Base-by-base conservation (phyloP, 208 protist genomes). In the Kentomonas sorsogonicus region DNA sequence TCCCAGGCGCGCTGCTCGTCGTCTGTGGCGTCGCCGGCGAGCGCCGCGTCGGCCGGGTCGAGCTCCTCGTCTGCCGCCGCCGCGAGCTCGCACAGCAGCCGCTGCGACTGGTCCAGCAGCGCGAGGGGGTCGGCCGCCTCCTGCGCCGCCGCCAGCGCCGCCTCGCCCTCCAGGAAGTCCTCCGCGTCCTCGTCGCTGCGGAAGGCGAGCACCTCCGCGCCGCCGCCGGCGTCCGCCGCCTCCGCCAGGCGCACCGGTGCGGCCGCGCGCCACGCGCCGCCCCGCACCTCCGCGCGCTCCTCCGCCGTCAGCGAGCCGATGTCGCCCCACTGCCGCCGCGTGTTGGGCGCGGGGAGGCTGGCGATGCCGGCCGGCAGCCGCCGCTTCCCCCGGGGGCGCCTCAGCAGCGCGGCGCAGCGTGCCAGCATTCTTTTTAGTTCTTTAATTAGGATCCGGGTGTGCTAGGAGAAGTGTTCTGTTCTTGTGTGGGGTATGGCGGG, bases 61-160 rank as follows among this genome's bases (percentile, higher is more conserved):
- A 90, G 15, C 58, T 93, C 86, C 29, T 72, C 71, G 54, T 85
- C 77, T 0, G 80, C 82, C 0, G 78, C 63, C 3, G 26, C 36
- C 3, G 78, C 82, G 43, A 93, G 57, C 11, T 93, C 78, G 5
- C 57, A 53, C 31, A 87, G 91, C 51, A 91, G 91, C 26, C 63
- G 51, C 13, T 69, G 74, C 26, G 86, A n/a, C n/a, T n/a, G n/a
- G n/a, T n/a, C n/a, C n/a, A n/a, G 74, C 4, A 90, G 69, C 26
- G 63, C 39, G 23, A 90, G 36, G 1, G 78, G 68, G 15, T 82
- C 78, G 16, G 85, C 66, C 3, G 41, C 45, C 25, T 16, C 18
- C 63, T 89, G 79, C 3, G 18, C 63, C 18, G 15, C 40, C 20
- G 81, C 74, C 10, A 79, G 72, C 6, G 18, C 43, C 33, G 53